phyloP scores from a whole-genome alignment of 2,329 filamentous ascomycete genomes.

The Xylaria sp. region DNA sequence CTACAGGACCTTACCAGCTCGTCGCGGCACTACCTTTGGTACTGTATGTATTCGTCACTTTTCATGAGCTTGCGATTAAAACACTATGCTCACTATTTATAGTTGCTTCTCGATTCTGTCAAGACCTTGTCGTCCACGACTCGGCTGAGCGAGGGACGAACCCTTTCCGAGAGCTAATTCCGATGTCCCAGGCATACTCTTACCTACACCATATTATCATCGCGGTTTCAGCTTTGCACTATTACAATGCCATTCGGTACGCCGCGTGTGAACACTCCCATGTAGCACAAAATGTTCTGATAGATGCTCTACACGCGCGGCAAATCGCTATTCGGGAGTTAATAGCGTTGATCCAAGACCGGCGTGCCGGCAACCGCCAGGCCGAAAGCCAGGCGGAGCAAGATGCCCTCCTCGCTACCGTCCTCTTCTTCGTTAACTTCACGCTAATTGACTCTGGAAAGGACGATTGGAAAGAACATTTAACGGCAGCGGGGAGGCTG shows the following conservation, averaged over 20 bases:
- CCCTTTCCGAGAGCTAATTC: constrained; percentile 61
- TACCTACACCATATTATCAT: constrained; percentile 61
- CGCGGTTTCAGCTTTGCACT: constrained; percentile 61
- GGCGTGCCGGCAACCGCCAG: constrained; percentile 11
- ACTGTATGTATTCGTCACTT: constrained; percentile 56
- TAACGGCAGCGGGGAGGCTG: constrained; percentile 58
- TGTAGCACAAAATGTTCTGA: constrained; percentile 51
- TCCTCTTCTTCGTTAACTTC: constrained; percentile 63
- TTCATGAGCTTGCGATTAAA: neutral
- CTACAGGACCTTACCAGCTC: constrained; percentile 62
- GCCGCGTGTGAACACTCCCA: constrained; percentile 42
- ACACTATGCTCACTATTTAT: constrained; percentile 9
- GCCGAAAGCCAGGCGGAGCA: constrained; percentile 53
- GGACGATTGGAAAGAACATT: constrained; percentile 58
- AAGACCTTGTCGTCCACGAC: constrained; percentile 64
- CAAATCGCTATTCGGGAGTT: constrained; percentile 59
- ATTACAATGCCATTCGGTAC: constrained; percentile 56
- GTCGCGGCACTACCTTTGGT: constrained; percentile 60
- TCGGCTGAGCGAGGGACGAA: constrained; percentile 53
- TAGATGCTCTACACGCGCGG: constrained; percentile 60
- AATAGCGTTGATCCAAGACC: constrained; percentile 51
- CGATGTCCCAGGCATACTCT: constrained; percentile 57
- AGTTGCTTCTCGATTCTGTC: constrained; percentile 56
- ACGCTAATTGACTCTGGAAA: constrained; percentile 61
- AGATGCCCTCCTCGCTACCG: constrained; percentile 59